Percentiles rank a stretch among this genome's conserved stretches.
These are phyloP conservation scores for Tricholomella constricta DNA, from an alignment of 768 basidiomycete genomes.

Conservation along the genomic window DNA sequence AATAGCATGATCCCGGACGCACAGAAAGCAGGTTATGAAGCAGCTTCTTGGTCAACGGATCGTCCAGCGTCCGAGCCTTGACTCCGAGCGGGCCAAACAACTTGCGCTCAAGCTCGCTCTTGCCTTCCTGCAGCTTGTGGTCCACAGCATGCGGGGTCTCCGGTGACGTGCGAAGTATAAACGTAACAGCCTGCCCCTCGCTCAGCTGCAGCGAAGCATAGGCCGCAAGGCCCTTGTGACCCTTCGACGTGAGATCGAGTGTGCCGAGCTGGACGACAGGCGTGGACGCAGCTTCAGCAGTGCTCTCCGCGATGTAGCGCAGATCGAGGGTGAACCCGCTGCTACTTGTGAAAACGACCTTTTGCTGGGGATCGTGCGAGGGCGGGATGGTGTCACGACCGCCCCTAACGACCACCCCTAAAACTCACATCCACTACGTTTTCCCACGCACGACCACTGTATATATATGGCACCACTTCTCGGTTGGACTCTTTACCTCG, in stretches of 20 bases:
- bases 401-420: no score
- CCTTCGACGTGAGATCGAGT: slow-evolving; percentile 68
- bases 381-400: slow-evolving; percentile 24
- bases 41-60: slow-evolving; percentile 76
- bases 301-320: slow-evolving; percentile 67
- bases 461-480: no score
- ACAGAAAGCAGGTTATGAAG: slow-evolving; percentile 56
- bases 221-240: slow-evolving; percentile 73
- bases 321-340: slow-evolving; percentile 67
- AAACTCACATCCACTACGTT: no score
- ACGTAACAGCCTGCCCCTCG: slow-evolving; percentile 92
- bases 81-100: slow-evolving; percentile 25
- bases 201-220: slow-evolving; percentile 58
- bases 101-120: not conserved
- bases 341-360: slow-evolving; percentile 60
- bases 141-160: not conserved
- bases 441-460: no score
- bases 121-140: not conserved
- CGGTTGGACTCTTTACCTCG: no score
- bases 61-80: slow-evolving; percentile 49
- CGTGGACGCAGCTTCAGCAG: slow-evolving; percentile 30
- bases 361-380: slow-evolving; percentile 36
- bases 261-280: slow-evolving; percentile 61
- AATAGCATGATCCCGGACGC: slow-evolving; percentile 17
- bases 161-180: slow-evolving; percentile 76